These are phyloP conservation scores for Candida pseudoglaebosa DNA, from an alignment of 805 yeast genomes.

Conservation along the genomic window DNA sequence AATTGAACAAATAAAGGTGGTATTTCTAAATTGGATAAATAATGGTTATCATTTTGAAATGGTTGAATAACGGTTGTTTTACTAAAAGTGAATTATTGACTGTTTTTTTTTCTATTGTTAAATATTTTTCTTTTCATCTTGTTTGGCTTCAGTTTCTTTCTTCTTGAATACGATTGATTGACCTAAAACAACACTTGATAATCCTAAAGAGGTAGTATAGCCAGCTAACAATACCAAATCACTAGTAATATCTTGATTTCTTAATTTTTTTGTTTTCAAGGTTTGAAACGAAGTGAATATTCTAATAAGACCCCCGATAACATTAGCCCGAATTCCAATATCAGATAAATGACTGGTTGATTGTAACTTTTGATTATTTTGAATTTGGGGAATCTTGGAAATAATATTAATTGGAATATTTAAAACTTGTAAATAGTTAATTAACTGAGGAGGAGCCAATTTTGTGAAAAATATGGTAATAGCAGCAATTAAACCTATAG, in stretches of 20 bases:
- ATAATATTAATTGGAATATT: conserved; percentile 36
- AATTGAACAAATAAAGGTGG: no score
- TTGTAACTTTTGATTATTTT: conserved; percentile 26
- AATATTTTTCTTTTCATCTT: conserved; percentile 8
- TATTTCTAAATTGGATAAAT: no score
- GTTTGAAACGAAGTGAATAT: conserved; percentile 37
- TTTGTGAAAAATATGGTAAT: conserved; percentile 26
- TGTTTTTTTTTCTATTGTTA: background rate
- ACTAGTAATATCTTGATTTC: conserved; percentile 16
- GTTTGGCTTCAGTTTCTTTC: conserved; percentile 7
- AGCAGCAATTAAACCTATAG: conserved; percentile 25
- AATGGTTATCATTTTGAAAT: no score
- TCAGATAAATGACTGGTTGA: conserved; percentile 36
- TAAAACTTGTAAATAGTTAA: conserved; percentile 30
- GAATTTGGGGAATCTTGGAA: conserved; percentile 39
- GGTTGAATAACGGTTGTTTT: no score
- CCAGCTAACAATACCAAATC: conserved; percentile 38
- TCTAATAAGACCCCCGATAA: conserved; percentile 34
- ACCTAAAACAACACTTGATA: conserved; percentile 33
- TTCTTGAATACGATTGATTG: conserved; percentile 27
- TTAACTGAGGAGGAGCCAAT: conserved; percentile 25
- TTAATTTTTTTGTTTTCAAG: conserved; percentile 15
- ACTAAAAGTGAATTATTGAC: no score
- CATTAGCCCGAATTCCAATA: conserved; percentile 39
- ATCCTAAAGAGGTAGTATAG: conserved; percentile 29